Evolutionary conservation across 192 early-diverging fungal genomes (phyloP).

Genomic region (Coemansia sp.): DNA sequence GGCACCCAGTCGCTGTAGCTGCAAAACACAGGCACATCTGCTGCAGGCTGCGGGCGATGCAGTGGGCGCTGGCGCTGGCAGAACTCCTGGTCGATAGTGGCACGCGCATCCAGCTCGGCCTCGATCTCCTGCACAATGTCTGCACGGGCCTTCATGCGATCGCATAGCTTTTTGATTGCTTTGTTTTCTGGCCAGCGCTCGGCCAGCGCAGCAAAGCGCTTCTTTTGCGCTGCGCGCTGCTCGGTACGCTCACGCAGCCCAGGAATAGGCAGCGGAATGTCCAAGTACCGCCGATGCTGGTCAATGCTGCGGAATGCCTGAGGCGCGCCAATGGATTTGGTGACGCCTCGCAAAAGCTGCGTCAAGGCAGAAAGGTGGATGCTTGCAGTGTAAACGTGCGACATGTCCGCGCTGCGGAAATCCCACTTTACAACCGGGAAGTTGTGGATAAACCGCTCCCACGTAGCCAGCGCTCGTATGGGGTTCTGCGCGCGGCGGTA

Average conservation of each 20-base stretch:
- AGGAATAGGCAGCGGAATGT: conserved; percentile 13
- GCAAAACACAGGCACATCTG: no score
- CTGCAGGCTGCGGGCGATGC: not conserved
- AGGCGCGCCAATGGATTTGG: conserved; percentile 23
- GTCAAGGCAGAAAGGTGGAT: conserved; percentile 43
- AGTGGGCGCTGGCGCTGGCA: conserved; percentile 6
- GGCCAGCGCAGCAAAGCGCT: not conserved
- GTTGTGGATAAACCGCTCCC: conserved; percentile 43
- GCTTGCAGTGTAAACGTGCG: conserved; percentile 31
- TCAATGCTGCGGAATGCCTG: not conserved
- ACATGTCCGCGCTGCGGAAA: conserved; percentile 34
- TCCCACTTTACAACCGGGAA: conserved; percentile 49
- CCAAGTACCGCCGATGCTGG: conserved; percentile 9
- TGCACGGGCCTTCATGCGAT: conserved; percentile 11
- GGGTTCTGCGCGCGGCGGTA: conserved; percentile 23
- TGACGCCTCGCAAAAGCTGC: conserved; percentile 31
- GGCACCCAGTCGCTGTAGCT: conserved; percentile 35
- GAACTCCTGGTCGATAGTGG: conserved; percentile 15
- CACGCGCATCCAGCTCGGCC: conserved; percentile 27
- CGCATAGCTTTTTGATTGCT: not conserved
- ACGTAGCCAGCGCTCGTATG: conserved; percentile 43
- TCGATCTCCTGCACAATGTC: conserved; percentile 17
- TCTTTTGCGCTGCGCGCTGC: conserved; percentile 16
- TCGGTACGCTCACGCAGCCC: conserved; percentile 1
- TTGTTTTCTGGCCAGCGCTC: not conserved